Percentiles rank a stretch among this genome's conserved stretches.
Evolutionary conservation across 352 stramenopile genomes (phyloP).

Genomic region (Globisporangium middletonii): DNA sequence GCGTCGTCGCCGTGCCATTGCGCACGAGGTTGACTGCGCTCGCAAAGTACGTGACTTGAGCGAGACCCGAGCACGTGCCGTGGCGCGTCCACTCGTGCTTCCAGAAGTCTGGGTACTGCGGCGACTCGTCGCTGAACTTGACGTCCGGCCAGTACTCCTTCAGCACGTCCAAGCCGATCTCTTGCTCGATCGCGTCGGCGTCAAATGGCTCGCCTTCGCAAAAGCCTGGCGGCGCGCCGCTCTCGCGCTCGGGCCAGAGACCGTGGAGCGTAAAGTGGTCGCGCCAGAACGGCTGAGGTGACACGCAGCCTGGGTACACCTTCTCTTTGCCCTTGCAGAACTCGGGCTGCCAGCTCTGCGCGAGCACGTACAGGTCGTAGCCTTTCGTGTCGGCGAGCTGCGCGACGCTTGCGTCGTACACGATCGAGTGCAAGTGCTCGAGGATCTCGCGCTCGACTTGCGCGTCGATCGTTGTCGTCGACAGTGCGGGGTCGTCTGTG

Average conservation of each 20-base stretch:
- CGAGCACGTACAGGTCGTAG: slow-evolving; percentile 89
- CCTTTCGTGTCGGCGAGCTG: slow-evolving; percentile 1
- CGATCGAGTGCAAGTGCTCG: slow-evolving; percentile 10
- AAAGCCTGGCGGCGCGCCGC: slow-evolving; percentile 63
- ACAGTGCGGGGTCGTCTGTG: neutral
- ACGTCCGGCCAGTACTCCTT: slow-evolving; percentile 86
- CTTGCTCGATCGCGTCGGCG: slow-evolving; percentile 39
- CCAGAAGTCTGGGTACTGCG: slow-evolving; percentile 85
- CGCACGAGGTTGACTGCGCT: slow-evolving; percentile 71
- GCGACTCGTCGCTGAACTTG: slow-evolving; percentile 47
- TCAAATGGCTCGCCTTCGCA: slow-evolving; percentile 77
- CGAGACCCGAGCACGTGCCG: slow-evolving; percentile 88
- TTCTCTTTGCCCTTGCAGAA: slow-evolving; percentile 66
- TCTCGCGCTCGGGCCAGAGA: slow-evolving; percentile 78
- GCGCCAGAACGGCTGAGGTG: slow-evolving; percentile 66
- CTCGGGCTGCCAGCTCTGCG: slow-evolving; percentile 86
- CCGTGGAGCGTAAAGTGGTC: slow-evolving; percentile 88
- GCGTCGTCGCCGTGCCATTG: slow-evolving; percentile 65
- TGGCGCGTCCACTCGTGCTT: slow-evolving; percentile 93
- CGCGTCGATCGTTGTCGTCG: too few species aligned
- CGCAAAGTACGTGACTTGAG: slow-evolving; percentile 82
- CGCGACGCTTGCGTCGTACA: slow-evolving; percentile 28
- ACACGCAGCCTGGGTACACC: slow-evolving; percentile 62
- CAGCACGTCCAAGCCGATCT: slow-evolving; percentile 65
- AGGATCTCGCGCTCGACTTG: slow-evolving; percentile 7